Base-by-base conservation (phyloP, 176 grass and related monocot genomes). In the Chloris gayana region DNA sequence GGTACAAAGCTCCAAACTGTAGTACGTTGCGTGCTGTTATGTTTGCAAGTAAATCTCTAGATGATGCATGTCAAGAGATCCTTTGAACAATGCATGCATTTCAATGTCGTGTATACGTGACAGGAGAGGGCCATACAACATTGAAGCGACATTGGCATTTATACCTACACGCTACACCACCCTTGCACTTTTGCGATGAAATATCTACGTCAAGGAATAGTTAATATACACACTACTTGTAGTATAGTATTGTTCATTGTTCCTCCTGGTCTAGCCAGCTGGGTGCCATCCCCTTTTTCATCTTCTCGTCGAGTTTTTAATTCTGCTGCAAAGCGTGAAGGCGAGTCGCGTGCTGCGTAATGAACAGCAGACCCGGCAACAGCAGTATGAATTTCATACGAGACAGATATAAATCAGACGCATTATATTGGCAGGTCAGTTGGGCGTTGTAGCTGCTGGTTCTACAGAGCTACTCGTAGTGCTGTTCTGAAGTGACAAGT, bases 401-500 rank as follows among this genome's bases (percentile, higher is more conserved):
- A 88, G 67, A 73, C 66, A 38, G 71, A 74, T 56, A 80, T 91
- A 59, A 84, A 73, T 57, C 88, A 69, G 92, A 88, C 25, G 56
- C 74, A 19, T 53, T 53, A 35, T 35, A 35, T n/a, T n/a, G 50
- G 42, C 83, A 82, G 75, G 84, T 83, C 81, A 63, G 86, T 59
- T 81, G 69, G 64, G 78, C 64, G 76, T 69, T 70, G 81, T 86
- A 91, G 91, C 19, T n/a, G 56, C 56, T 59, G 56, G 64, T 69
- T 74, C 73, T 81, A 90, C 85, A 88, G 79, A 80, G 75, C 69
- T 78, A 78, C 42, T 72, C 80, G 75, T 81, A 74, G 60, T 62
- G 86, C 90, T 82, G 89, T 82, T 80, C 57, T 83, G 91, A 94
- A 82, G 87, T 97, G 91, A 97, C 94, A 87, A 77, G 57, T 69